Evolutionary conservation across 2,329 filamentous ascomycete species (phyloP).

Genomic region (Neofusicoccum umdonicola): DNA sequence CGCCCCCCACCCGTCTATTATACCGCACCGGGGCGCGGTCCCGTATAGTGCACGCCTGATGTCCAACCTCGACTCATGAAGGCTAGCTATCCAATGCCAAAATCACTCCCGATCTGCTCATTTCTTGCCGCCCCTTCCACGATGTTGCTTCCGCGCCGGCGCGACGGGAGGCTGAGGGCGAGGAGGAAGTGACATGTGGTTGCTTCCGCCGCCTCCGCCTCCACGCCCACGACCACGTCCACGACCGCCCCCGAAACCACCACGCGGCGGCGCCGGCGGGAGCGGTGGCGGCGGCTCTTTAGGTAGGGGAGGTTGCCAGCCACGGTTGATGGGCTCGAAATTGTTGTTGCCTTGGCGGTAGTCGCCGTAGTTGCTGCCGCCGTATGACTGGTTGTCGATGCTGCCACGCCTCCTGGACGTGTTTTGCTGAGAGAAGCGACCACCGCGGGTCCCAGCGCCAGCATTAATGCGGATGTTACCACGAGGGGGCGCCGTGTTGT

Average conservation of each 20-base stretch:
- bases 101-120: background rate
- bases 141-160: background rate
- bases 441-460: background rate
- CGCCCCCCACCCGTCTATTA: background rate
- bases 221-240: background rate
- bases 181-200: background rate
- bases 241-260: conserved; percentile 1
- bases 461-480: conserved; percentile 16
- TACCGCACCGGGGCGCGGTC: background rate
- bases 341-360: background rate
- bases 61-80: too few species aligned
- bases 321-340: background rate
- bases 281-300: conserved; percentile 6
- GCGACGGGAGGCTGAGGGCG: background rate
- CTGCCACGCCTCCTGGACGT: background rate
- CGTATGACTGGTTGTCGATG: background rate
- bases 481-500: background rate
- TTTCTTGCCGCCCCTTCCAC: background rate
- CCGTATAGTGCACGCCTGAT: background rate
- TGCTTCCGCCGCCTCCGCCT: background rate
- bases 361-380: background rate
- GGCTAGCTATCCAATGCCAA: too few species aligned
- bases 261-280: background rate
- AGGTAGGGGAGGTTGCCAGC: conserved; percentile 11
- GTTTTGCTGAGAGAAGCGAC: conserved; percentile 3